Percentiles rank a stretch among this genome's conserved stretches.
These are phyloP conservation scores for Aspergillus awamori DNA, from an alignment of 2,329 filamentous ascomycete genomes.

Conservation along the genomic window DNA sequence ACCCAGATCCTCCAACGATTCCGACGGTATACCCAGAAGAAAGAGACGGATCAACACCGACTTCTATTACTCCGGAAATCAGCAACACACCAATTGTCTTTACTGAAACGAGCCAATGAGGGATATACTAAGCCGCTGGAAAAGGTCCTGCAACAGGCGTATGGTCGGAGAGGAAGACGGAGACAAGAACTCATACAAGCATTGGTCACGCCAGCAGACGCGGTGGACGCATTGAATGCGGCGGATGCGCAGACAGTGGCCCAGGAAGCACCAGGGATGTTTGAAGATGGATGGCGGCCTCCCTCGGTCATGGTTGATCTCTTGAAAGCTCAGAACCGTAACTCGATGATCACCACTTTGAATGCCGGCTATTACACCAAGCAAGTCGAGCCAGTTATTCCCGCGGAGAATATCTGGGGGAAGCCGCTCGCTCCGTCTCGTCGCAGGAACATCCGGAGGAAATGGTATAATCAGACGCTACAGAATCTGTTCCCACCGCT, in stretches of 20 bases:
- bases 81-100: constrained; percentile 44
- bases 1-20: constrained; percentile 54
- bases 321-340: constrained; percentile 38
- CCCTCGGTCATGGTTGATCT: constrained; percentile 36
- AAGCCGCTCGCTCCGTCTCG: constrained; percentile 34
- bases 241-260: neutral
- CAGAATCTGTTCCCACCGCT: constrained; percentile 43
- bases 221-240: constrained; percentile 20
- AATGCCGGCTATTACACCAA: constrained; percentile 30
- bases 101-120: constrained; percentile 57
- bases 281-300: constrained; percentile 39
- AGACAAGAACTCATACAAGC: constrained; percentile 51
- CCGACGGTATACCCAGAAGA: constrained; percentile 41
- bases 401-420: constrained; percentile 41
- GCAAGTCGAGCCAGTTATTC: constrained; percentile 33
- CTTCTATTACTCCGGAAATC: constrained; percentile 28
- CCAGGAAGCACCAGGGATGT: neutral
- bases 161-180: constrained; percentile 59
- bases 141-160: constrained; percentile 57
- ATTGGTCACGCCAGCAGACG: constrained; percentile 33
- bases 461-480: constrained; percentile 42
- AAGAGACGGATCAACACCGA: constrained; percentile 19
- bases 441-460: constrained; percentile 37
- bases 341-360: constrained; percentile 30
- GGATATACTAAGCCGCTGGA: constrained; percentile 56